Evolutionary conservation across 306 rosid species (phyloP), one percentile per base, ranked within the genome.

Genomic region (Quercus dentata): DNA sequence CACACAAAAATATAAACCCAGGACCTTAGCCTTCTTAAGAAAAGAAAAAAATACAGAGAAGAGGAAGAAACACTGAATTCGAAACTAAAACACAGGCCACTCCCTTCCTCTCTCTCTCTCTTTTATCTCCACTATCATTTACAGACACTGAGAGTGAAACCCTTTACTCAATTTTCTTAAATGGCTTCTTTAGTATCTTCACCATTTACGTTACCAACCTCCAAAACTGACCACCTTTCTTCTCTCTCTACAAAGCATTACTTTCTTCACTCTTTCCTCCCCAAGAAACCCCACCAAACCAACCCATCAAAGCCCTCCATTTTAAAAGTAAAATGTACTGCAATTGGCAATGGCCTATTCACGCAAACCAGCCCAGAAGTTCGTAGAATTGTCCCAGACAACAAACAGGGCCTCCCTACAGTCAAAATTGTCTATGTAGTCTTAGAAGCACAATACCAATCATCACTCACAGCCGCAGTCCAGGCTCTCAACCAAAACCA

Each of bases 401-500:
- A 93, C 12, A 78, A 77, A 21, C 85, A 52, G 3, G 88, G 81
- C 73, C 84, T 96, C 21, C 99, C 99, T 12, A 83, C 85, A 0
- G 98, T 96, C 17, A 96, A 93, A 81, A 64, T 96, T 21, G 97
- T 93, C 7, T 96, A 96, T 52, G 99, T 96, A 1, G 99, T 96
- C 4, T 87, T 96, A 38, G 99, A 96, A 67, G 99, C 99, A 65
- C 99, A 96, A 89, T 96, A 96, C 83, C 99, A 96, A 35, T 96
- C 99, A 25, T 86, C 99, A 4, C 88, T 96, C 23, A 83, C 96
- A 0, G 92, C 97, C 4, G 99, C 99, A 5, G 99, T 96, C 1
- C 81, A 85, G 71, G 76, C 92, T 41, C 91, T 96, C 61, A 96
- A 96, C 85, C 76, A 61, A 6, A 79, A 57, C 59, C 80, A 25